Evolutionary conservation across 495 filamentous ascomycete genomes (phyloP), one percentile per base, ranked within the genome.

Genomic region (Neurospora sp.): DNA sequence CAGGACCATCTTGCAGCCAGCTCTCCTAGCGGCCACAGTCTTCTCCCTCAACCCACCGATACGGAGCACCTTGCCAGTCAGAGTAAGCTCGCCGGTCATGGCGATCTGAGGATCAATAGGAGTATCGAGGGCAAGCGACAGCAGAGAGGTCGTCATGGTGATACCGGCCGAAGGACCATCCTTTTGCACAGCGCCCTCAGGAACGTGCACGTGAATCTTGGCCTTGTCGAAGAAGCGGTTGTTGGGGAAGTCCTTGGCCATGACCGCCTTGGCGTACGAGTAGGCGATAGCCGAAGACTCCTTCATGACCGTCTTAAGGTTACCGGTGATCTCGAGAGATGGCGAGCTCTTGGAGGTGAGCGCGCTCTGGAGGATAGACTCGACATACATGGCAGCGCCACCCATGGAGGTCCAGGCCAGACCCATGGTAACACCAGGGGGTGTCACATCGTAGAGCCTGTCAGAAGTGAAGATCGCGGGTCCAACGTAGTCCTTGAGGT

Each of bases 371-470:
- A 99, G 85, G 76, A 99, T 98, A 12, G 94, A 96, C 83, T 99
- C 96, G 73, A 98, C 92, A 80, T 99, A 99, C 73, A 99, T 87
- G 22, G 95, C 96, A 5, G 96, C 92, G 76, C 96, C 96, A 77
- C 96, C 96, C 89, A 99, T 92, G 78, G 90, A 91, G n/a, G 96
- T 98, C 95, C 94, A 98, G 69, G 96, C 96, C 71, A 99, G 89
- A 74, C 96, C 96, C 96, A 99, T 99, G 44, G 94, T 94, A 42
- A 99, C 96, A 80, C 96, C 96, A n/a, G 96, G 89, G 8, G 96
- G 96, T 71, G 94, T 97, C 45, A 88, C 88, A 77, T 98, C 96
- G 83, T 98, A 99, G 71, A 99, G 87, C 69, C 96, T 90, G 82
- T 99, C 96, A 12, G 95, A 91, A 22, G 93, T 99, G 83, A 97